Evolutionary conservation across 2,329 filamentous ascomycete genomes (phyloP).

Genomic region (Aspergillus sp.): DNA sequence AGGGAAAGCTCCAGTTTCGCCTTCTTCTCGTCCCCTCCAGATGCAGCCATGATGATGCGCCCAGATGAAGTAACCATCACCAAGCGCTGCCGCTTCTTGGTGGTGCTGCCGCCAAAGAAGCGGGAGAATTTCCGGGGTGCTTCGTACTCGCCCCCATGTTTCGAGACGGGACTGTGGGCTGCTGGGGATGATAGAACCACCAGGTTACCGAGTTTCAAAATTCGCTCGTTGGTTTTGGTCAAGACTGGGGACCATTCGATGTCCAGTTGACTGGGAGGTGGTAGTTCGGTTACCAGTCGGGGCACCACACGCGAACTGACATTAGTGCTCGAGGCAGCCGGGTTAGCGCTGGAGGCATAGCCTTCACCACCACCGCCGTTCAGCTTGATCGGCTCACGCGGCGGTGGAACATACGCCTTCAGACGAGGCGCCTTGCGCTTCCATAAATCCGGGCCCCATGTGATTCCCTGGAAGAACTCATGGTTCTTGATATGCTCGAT

Average conservation of each 20-base stretch:
- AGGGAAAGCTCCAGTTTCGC: slow-evolving; percentile 91
- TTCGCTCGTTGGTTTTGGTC: slow-evolving; percentile 86
- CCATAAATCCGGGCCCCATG: slow-evolving; percentile 84
- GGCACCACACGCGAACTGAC: slow-evolving; percentile 63
- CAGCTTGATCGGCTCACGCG: slow-evolving; percentile 76
- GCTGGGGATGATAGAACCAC: slow-evolving; percentile 79
- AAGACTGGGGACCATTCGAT: slow-evolving; percentile 98
- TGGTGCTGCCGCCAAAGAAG: slow-evolving; percentile 88
- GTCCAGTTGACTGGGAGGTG: slow-evolving; percentile 93
- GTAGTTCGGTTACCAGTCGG: slow-evolving; percentile 88
- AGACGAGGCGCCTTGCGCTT: slow-evolving; percentile 84
- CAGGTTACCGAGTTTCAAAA: slow-evolving; percentile 89
- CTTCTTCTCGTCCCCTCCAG: slow-evolving; percentile 94
- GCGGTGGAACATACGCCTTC: slow-evolving; percentile 76
- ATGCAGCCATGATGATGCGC: slow-evolving; percentile 83
- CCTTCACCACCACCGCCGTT: slow-evolving; percentile 52
- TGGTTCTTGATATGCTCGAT: slow-evolving; percentile 98
- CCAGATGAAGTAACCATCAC: slow-evolving; percentile 95
- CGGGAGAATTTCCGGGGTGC: slow-evolving; percentile 80
- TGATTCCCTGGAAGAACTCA: slow-evolving; percentile 86
- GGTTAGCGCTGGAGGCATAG: slow-evolving; percentile 46
- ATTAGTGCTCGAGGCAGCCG: slow-evolving; percentile 45
- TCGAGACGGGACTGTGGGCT: slow-evolving; percentile 71
- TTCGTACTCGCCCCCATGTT: slow-evolving; percentile 68
- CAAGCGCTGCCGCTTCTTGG: slow-evolving; percentile 88